Conservation (phyloP, 192 early-diverging fungal species). For the Geosiphon pyriformis region DNA sequence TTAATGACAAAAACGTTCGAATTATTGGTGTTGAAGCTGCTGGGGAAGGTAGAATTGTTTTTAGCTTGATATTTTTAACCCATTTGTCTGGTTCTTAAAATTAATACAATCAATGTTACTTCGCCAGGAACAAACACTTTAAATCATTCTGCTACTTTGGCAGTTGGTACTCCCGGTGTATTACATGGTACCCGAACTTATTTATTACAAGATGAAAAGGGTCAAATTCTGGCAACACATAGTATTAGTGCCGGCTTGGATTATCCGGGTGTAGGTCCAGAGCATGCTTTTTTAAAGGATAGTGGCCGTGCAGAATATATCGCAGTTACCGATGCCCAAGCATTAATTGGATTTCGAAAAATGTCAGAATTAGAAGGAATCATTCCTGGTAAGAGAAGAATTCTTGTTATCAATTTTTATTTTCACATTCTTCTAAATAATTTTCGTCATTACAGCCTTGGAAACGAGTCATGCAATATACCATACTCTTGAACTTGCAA, state of each 20-base stretch:
- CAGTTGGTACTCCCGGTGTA: slow-evolving; percentile 82
- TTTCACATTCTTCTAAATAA: neutral
- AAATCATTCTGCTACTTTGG: slow-evolving; percentile 86
- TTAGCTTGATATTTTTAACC: no score
- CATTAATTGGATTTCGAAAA: slow-evolving; percentile 76
- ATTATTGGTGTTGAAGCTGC: slow-evolving; percentile 95
- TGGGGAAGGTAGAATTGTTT: slow-evolving; percentile 79
- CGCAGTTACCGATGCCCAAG: slow-evolving; percentile 75
- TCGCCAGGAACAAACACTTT: slow-evolving; percentile 58
- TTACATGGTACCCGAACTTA: slow-evolving; percentile 96
- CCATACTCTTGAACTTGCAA: slow-evolving; percentile 71
- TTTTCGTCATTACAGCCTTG: slow-evolving; percentile 54
- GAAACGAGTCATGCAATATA: slow-evolving; percentile 93
- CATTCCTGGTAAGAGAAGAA: slow-evolving; percentile 54
- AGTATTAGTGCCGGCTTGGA: slow-evolving; percentile 94
- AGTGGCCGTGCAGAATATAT: slow-evolving; percentile 78
- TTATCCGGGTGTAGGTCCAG: slow-evolving; percentile 97
- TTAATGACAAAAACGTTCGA: slow-evolving; percentile 75
- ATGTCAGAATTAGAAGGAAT: slow-evolving; percentile 78
- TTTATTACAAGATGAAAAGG: slow-evolving; percentile 88
- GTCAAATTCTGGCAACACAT: slow-evolving; percentile 96
- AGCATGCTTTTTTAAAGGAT: slow-evolving; percentile 90
- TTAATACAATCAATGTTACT: neutral
- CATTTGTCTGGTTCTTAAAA: no score
- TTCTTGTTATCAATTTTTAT: neutral